These are phyloP conservation scores for Vaccinium corymbosum DNA, from an alignment of 148 eudicot species.

Conservation along the genomic window DNA sequence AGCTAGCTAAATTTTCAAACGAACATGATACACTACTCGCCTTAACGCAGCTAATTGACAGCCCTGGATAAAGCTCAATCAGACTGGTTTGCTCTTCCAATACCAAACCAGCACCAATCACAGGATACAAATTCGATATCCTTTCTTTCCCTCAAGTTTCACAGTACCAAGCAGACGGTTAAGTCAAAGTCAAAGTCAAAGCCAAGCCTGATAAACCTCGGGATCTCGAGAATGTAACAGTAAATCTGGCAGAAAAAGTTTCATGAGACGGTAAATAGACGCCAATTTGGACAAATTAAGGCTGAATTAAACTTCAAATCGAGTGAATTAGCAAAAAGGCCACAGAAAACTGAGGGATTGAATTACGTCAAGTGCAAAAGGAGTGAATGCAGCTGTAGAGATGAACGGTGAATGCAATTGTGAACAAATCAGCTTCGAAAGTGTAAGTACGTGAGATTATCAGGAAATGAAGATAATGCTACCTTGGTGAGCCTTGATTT, in stretches of 20 bases:
- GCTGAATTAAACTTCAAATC: slow-evolving; percentile 2
- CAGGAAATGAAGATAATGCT: neutral
- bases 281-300: neutral
- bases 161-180: neutral
- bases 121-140: neutral
- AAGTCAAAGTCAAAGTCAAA: neutral
- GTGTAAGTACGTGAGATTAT: neutral
- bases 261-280: neutral
- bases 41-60: too few species aligned
- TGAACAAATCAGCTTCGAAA: neutral
- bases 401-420: neutral
- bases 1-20: neutral
- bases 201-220: neutral
- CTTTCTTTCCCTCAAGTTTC: neutral
- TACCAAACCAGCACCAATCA: slow-evolving; percentile 2
- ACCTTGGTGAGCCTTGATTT: too few species aligned
- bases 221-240: slow-evolving; percentile 8
- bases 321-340: neutral
- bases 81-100: neutral
- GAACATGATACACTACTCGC: neutral
- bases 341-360: neutral
- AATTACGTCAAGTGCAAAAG: neutral
- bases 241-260: neutral
- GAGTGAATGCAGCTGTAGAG: neutral
- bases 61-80: neutral